Evolutionary conservation across 176 grass and related monocot genomes (phyloP).

Genomic region (Pontederia crassipes): DNA sequence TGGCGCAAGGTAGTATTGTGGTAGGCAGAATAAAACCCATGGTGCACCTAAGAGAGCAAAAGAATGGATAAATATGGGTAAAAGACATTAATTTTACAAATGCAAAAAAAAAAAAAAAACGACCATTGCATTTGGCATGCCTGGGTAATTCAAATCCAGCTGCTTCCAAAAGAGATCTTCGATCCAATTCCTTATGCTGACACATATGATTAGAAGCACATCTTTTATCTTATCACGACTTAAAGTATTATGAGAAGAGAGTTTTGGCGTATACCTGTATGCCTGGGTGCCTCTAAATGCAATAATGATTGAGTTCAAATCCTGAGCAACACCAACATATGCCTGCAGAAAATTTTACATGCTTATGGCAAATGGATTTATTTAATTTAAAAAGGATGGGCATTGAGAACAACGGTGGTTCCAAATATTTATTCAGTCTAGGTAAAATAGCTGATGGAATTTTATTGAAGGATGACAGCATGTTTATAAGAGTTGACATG

Average conservation of each 20-base stretch:
- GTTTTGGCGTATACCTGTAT: conserved; percentile 39
- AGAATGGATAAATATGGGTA: background rate
- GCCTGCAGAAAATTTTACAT: conserved; percentile 29
- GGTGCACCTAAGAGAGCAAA: conserved; percentile 51
- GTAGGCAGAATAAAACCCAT: conserved; percentile 85
- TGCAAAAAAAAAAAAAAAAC: background rate
- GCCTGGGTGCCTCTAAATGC: conserved; percentile 92
- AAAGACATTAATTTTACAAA: background rate
- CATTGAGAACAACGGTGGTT: no score
- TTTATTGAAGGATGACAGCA: no score
- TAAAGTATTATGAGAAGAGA: no score
- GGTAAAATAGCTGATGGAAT: no score
- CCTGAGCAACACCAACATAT: conserved; percentile 78
- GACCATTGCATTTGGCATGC: conserved; percentile 81
- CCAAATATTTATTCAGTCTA: no score
- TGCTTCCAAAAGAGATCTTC: conserved; percentile 87
- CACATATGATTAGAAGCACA: no score
- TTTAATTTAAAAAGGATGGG: no score
- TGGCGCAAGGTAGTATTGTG: conserved; percentile 63
- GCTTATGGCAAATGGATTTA: no score
- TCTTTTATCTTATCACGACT: no score
- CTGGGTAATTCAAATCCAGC: conserved; percentile 86
- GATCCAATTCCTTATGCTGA: conserved; percentile 87
- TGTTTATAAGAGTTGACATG: no score
- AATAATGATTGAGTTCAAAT: conserved; percentile 53